Evolutionary conservation across 2,329 filamentous ascomycete species (phyloP), one percentile per base, ranked within the genome.

Genomic region (Penicillium sp.): DNA sequence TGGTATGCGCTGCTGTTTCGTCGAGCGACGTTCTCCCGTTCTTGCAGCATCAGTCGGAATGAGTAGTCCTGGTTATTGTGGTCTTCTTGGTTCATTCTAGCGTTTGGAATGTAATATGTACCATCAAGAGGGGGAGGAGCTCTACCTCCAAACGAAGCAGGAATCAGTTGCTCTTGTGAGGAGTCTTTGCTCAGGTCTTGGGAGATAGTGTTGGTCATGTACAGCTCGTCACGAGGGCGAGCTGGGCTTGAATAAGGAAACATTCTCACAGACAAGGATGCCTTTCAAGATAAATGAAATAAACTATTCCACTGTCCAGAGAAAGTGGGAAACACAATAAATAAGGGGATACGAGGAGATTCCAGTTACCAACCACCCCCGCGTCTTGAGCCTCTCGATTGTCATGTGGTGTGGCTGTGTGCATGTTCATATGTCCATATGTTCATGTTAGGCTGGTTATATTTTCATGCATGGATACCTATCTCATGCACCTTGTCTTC

Each of bases 121-220:
- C 12, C 17, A 22, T 22, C 42, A 25, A n/a, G 3, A 22, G 16
- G 12, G 3, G 22, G 25, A 4, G 25, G 11, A 38, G 9, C 11
- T 33, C 10, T 3, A 7, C 17, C 9, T 12, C 14, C 10, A 0
- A 25, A n/a, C 5, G 16, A 14, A 38, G 41, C 12, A 38, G 42
- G 12, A 17, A 19, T 2, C 22, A 3, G 7, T 31, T 25, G 31
- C 10, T 40, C 50, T n/a, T 26, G 17, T 33, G 35, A 26, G 1
- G 9, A 10, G 11, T 12, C 10, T 40, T 40, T 37, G 14, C 26
- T 49, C 28, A 48, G 3, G 17, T 54, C 44, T n/a, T 54, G n/a
- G 11, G 51, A 42, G 36, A 49, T 49, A 7, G 51, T 36, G 19
- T 36, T 54, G 44, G 28, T 19, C 25, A 41, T 54, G 30, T 43